Conservation (phyloP, 306 rosid species). For the Casuarina glauca region DNA sequence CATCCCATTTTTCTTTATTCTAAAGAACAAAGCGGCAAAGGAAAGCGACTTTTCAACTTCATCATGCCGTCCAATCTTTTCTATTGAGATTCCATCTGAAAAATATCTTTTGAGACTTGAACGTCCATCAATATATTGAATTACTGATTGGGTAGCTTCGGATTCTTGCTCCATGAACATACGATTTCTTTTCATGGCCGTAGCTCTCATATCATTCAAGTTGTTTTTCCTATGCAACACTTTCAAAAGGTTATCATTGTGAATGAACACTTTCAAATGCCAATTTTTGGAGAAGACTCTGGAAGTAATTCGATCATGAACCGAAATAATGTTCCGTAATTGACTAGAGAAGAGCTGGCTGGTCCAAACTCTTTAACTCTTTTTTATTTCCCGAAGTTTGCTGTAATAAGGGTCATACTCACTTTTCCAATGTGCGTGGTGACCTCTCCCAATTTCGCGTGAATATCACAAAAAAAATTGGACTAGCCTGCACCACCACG, state of each 20-base stretch:
- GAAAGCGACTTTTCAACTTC: background rate
- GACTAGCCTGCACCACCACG: no score
- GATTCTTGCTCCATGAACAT: background rate
- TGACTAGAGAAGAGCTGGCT: no score
- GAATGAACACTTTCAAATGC: background rate
- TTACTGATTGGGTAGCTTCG: background rate
- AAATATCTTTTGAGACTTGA: background rate
- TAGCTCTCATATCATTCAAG: background rate
- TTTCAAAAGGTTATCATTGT: no score
- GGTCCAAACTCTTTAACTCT: no score
- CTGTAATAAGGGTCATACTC: no score
- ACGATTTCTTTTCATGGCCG: background rate
- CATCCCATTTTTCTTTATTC: background rate
- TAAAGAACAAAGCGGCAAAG: background rate
- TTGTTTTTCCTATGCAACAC: background rate
- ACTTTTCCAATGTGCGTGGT: no score
- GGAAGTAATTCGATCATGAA: no score
- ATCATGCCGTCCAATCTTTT: background rate
- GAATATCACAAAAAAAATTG: no score
- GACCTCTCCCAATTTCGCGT: no score
- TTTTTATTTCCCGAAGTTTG: no score
- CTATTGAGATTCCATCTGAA: background rate
- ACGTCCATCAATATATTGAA: background rate
- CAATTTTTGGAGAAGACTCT: background rate
- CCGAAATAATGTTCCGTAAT: no score